Evolutionary conservation across 2,329 filamentous ascomycete species (phyloP), one percentile per base, ranked within the genome.

Genomic region (Phyllosticta citrichinensis): DNA sequence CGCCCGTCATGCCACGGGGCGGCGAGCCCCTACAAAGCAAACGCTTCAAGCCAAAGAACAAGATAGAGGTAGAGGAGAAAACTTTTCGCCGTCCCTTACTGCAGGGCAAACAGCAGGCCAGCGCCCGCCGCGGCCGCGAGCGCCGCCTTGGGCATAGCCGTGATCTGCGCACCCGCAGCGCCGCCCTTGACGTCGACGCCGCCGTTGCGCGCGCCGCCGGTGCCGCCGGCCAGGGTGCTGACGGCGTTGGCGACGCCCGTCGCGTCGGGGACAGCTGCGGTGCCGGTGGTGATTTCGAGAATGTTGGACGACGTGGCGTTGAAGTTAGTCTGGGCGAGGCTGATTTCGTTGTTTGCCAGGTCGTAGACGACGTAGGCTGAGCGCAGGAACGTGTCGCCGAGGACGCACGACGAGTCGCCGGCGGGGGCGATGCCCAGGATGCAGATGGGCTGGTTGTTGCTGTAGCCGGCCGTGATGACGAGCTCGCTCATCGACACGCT

Each of bases 351-450:
- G 69, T 81, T 82, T 20, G 70, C 71, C 14, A 86, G 74, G 63
- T 86, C 83, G 70, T 85, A 86, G 1, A 86, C 83, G 53, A 85
- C 81, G 67, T 86, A 86, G 2, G 83, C 83, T 60, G 78, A 82
- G 60, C 83, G 80, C 17, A 86, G 72, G 73, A 86, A 86, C 0
- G 83, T 86, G 69, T 86, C 83, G 30, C 83, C 83, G 1, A 86
- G 76, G 6, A 85, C 79, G 6, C 77, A 70, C 2, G 76, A 71
- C 22, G 75, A 77, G 64, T 73, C 71, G 35, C 75, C 77, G 0
- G 81, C 74, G 0, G 81, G 80, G 2, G 72, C 74, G 65, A 86
- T 81, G 33, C 81, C 73, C 17, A 80, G 68, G 52, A 80, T 78
- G 65, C 78, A 80, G 52, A 79, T 64, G 9, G 71, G 69, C 40